These are phyloP conservation scores for Casaregolazyma lundiana DNA, from an alignment of 1,139 yeast genomes.

Conservation along the genomic window DNA sequence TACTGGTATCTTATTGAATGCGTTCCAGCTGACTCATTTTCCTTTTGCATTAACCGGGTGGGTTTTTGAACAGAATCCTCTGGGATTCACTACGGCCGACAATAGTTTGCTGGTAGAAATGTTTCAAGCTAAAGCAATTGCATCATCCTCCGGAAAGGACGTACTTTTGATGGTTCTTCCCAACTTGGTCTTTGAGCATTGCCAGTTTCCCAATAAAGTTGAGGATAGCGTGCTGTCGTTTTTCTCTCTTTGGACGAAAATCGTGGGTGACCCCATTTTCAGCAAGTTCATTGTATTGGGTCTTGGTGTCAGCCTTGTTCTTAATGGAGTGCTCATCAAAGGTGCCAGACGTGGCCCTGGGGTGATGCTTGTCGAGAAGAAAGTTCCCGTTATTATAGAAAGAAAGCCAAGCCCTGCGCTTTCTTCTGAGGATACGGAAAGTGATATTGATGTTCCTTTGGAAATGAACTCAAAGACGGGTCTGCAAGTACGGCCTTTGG, in stretches of 20 bases:
- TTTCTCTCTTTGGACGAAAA: conserved; percentile 56
- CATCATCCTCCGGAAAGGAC: conserved; percentile 34
- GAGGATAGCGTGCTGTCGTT: conserved; percentile 59
- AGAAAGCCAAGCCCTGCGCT: conserved; percentile 17
- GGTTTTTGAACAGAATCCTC: conserved; percentile 8
- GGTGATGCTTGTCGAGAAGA: conserved; percentile 34
- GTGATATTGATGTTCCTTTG: conserved; percentile 22
- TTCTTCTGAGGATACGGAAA: conserved; percentile 19
- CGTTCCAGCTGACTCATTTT: conserved; percentile 40
- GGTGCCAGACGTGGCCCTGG: conserved; percentile 30
- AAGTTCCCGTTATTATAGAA: conserved; percentile 31
- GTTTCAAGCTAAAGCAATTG: conserved; percentile 15
- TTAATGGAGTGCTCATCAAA: conserved; percentile 72
- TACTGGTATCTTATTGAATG: conserved; percentile 66
- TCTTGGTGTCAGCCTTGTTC: conserved; percentile 69
- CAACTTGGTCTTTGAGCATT: conserved; percentile 63
- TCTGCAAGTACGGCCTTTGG: conserved; percentile 38
- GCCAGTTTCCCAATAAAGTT: conserved; percentile 55
- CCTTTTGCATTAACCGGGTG: conserved; percentile 37
- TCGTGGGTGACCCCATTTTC: conserved; percentile 78
- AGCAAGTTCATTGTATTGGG: conserved; percentile 73
- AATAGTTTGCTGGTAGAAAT: conserved; percentile 8
- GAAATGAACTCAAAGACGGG: conserved; percentile 15
- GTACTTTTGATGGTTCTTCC: conserved; percentile 65
- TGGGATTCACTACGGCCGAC: conserved; percentile 4